These are phyloP conservation scores for Geosiphon pyriformis DNA, from an alignment of 192 early-diverging fungal species.

Conservation along the genomic window DNA sequence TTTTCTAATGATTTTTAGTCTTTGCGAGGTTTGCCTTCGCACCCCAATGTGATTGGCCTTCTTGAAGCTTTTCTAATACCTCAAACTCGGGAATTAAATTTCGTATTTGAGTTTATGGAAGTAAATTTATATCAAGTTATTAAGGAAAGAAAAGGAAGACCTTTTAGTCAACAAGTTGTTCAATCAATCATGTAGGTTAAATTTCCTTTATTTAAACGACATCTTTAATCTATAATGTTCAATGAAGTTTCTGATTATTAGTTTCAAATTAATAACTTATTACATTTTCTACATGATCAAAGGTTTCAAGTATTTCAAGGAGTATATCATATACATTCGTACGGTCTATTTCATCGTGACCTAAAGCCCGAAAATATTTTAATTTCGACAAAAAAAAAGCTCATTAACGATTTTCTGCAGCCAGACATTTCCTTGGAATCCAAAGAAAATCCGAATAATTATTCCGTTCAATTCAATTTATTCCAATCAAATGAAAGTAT, in stretches of 20 bases:
- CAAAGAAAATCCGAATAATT: too few relatives aligned
- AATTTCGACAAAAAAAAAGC: conserved; percentile 43
- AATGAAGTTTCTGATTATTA: too few relatives aligned
- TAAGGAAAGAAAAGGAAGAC: conserved; percentile 61
- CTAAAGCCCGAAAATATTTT: conserved; percentile 98
- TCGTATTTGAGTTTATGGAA: conserved; percentile 96
- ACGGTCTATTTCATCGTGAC: conserved; percentile 92
- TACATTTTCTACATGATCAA: conserved; percentile 1
- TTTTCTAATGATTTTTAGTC: too few relatives aligned
- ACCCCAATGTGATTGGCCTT: conserved; percentile 82
- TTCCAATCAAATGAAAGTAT: too few relatives aligned
- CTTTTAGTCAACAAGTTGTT: conserved; percentile 60
- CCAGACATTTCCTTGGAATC: too few relatives aligned
- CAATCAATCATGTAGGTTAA: conserved; percentile 77
- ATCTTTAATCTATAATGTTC: too few relatives aligned
- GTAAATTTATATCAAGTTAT: conserved; percentile 92
- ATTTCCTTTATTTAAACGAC: too few relatives aligned
- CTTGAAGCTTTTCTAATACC: conserved; percentile 74
- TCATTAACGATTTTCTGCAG: conserved; percentile 17
- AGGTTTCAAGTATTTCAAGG: conserved; percentile 86
- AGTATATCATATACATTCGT: conserved; percentile 86
- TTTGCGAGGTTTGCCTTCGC: conserved; percentile 63
- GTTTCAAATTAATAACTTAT: too few relatives aligned
- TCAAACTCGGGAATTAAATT: conserved; percentile 78
- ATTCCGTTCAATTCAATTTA: too few relatives aligned